A percentile compares a stretch with the other conserved stretches of the same genome.
Evolutionary conservation across 1,284 basidiomycete genomes (phyloP).

Genomic region (Ganoderma resinaceum): DNA sequence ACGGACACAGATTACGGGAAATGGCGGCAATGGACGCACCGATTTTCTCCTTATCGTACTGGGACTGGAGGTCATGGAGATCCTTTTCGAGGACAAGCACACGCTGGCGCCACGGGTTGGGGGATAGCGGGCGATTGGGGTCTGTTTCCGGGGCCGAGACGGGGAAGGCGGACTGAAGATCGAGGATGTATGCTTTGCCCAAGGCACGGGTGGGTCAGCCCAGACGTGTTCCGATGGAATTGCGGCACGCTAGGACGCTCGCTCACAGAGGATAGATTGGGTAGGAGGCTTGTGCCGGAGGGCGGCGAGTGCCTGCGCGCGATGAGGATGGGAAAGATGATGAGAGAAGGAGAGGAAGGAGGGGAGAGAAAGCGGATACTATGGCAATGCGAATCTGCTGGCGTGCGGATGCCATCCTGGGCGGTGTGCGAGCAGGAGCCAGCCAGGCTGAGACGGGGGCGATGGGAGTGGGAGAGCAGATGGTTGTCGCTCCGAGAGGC

Average conservation of each 20-base stretch:
- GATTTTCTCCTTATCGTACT: constrained; percentile 49
- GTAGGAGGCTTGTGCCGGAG: constrained; percentile 37
- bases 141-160: not conserved
- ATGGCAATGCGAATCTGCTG: constrained; percentile 35
- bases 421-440: not conserved
- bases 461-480: not conserved
- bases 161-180: constrained; percentile 49
- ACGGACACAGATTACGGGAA: not conserved
- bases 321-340: constrained; percentile 11
- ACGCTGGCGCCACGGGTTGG: constrained; percentile 51
- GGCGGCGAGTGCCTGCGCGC: constrained; percentile 35
- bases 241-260: constrained; percentile 15
- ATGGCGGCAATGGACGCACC: constrained; percentile 41
- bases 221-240: not conserved
- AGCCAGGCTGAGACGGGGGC: constrained; percentile 2
- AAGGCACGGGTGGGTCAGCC: not conserved
- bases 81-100: constrained; percentile 54
- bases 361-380: constrained; percentile 22
- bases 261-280: constrained; percentile 51
- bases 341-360: constrained; percentile 15
- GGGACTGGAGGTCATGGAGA: constrained; percentile 44
- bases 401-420: constrained; percentile 14
- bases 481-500: constrained; percentile 25
- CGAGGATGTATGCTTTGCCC: constrained; percentile 51
- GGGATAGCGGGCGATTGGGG: constrained; percentile 8